These are phyloP conservation scores for Cordyceps militaris DNA, from an alignment of 2,329 filamentous ascomycete species.

Conservation along the genomic window DNA sequence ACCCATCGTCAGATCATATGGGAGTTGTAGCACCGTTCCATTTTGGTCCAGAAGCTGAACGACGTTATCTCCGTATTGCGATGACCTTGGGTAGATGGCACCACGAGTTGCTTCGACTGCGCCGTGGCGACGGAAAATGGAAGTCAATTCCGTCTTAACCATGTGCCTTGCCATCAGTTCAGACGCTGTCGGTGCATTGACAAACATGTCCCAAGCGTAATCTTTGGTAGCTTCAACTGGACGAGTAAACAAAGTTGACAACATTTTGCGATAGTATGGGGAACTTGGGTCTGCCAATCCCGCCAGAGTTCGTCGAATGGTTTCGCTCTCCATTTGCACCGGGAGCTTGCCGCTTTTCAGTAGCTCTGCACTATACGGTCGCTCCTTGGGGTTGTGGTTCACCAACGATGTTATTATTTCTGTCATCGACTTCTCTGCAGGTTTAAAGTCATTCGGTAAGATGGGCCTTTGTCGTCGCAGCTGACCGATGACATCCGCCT, in stretches of 20 bases:
- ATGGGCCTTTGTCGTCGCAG: constrained; percentile 61
- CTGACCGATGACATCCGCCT: constrained; percentile 55
- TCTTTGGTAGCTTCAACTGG: constrained; percentile 75
- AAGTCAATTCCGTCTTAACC: constrained; percentile 65
- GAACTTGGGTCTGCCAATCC: constrained; percentile 76
- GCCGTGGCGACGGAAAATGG: constrained; percentile 82
- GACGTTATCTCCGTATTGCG: constrained; percentile 65
- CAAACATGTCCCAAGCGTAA: constrained; percentile 67
- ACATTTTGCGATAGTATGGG: constrained; percentile 82
- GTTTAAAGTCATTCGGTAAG: constrained; percentile 67
- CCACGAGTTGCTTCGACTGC: constrained; percentile 74
- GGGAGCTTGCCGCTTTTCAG: constrained; percentile 81
- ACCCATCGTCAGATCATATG: constrained; percentile 85
- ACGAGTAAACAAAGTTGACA: constrained; percentile 74
- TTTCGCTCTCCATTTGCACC: constrained; percentile 87
- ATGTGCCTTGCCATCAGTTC: constrained; percentile 65
- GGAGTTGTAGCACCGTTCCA: constrained; percentile 87
- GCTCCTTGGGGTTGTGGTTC: constrained; percentile 72
- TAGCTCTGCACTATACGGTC: constrained; percentile 76
- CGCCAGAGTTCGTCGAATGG: constrained; percentile 74
- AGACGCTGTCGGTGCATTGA: constrained; percentile 42
- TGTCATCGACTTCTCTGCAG: constrained; percentile 63
- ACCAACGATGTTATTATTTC: constrained; percentile 75
- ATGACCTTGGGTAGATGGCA: constrained; percentile 72
- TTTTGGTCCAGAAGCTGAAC: constrained; percentile 75